These are phyloP conservation scores for Suillus americanus DNA, from an alignment of 768 basidiomycete genomes.

Conservation along the genomic window DNA sequence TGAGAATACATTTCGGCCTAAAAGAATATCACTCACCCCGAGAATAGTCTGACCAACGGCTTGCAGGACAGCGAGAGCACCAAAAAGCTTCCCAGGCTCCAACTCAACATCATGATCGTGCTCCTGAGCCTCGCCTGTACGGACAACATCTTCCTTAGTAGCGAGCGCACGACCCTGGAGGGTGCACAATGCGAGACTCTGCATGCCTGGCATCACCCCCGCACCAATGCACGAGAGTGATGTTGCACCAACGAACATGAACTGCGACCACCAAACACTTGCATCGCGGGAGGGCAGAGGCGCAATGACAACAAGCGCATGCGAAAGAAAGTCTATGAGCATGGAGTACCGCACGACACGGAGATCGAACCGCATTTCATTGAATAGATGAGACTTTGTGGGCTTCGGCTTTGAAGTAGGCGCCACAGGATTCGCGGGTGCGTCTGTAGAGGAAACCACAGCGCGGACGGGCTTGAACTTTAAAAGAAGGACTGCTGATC, in stretches of 20 bases:
- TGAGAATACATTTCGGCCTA: neutral
- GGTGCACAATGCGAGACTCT: constrained; percentile 75
- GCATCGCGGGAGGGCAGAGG: constrained; percentile 41
- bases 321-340: constrained; percentile 64
- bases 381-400: constrained; percentile 49
- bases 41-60: constrained; percentile 65
- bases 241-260: constrained; percentile 57
- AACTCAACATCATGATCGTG: constrained; percentile 30
- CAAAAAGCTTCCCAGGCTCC: constrained; percentile 59
- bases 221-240: constrained; percentile 65
- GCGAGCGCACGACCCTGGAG: constrained; percentile 34
- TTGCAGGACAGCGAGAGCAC: constrained; percentile 67
- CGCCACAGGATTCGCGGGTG: constrained; percentile 12
- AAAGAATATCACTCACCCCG: constrained; percentile 34
- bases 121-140: constrained; percentile 12
- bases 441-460: constrained; percentile 6
- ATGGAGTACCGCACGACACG: constrained; percentile 64
- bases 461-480: constrained; percentile 52
- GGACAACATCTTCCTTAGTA: constrained; percentile 37
- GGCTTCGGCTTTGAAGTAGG: constrained; percentile 47
- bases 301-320: constrained; percentile 56
- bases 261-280: constrained; percentile 30
- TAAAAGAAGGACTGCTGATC: constrained; percentile 51
- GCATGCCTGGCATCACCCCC: constrained; percentile 65
- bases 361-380: constrained; percentile 70